Conservation (phyloP, 169 alveolate genomes). For the Plasmodium inui region DNA sequence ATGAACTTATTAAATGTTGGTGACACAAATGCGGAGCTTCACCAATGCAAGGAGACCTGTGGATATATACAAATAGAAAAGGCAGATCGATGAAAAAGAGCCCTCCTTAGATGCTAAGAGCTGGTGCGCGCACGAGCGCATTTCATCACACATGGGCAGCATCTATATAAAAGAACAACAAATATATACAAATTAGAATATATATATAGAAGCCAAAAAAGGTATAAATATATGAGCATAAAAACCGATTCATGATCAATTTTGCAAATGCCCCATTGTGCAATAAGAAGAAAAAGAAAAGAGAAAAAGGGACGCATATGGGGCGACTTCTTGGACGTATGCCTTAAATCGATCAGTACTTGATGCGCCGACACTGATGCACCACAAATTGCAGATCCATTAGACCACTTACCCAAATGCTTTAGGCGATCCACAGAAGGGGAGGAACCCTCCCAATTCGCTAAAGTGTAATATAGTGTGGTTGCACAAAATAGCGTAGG, state of each 20-base stretch:
- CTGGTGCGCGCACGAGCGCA: not conserved
- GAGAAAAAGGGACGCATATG: not conserved
- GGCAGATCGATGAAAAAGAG: not conserved
- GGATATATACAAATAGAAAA: too few relatives aligned
- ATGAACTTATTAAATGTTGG: not conserved
- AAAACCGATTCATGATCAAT: not conserved
- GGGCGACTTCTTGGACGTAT: not conserved
- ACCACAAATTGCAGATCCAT: not conserved
- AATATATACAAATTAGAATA: not conserved
- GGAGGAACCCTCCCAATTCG: not conserved
- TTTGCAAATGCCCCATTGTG: not conserved
- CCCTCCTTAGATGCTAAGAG: not conserved
- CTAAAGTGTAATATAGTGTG: not conserved
- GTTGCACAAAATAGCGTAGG: not conserved
- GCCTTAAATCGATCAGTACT: not conserved
- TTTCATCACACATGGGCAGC: not conserved
- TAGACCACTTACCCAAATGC: not conserved
- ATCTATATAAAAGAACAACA: too few relatives aligned
- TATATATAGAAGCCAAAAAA: not conserved
- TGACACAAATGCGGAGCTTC: not conserved
- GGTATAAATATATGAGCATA: not conserved
- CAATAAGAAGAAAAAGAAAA: not conserved
- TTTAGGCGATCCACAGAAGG: not conserved
- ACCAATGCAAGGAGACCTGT: not conserved
- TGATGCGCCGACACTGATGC: not conserved